Base-by-base conservation (phyloP, 306 rosid genomes). In the Mimosa bimucronata region DNA sequence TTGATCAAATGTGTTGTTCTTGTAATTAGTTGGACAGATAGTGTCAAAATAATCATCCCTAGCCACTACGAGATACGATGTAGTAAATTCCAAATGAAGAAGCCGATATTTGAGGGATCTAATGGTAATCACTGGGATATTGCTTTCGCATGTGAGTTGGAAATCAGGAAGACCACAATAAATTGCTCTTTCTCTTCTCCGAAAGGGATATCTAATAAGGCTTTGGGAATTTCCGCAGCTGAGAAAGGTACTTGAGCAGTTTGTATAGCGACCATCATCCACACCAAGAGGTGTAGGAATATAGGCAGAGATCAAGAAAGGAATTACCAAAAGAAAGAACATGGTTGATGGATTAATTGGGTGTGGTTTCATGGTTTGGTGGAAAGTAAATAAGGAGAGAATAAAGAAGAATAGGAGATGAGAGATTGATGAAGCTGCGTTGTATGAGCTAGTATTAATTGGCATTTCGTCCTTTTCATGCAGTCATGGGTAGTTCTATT, bases 181-280 rank as follows among this genome's bases (percentile, higher is more conserved):
- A 0, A 1, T 0, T 7, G 14, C 8, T 77, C 86, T 82, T 23
- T 37, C 23, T 21, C 0, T 38, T n/a, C 88, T 88, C 80, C 74
- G 76, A 53, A 84, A 87, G 0, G 88, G 88, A 30, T 87, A 87
- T 8, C 3, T 5, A 25, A 84, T 16, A 25, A 82, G 67, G 48
- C 28, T 3, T 8, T 7, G 0, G 21, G 48, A 14, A 3, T 0
- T 0, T 23, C 77, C 77, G 16, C 88, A 87, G 4, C 11, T n/a
- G 28, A 80, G 76, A 28, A 42, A 0, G 0, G 3, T 2, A 6
- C 8, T 60, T 3, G n/a, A 16, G 64, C 87, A 85, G 42, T 66
- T 42, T 0, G 10, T 42, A 44, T 70, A 77, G 1, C 1, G 55
- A 0, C 0, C 0, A 74, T 77, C 78, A n/a, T 70, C 55, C 0